phyloP scores from a whole-genome alignment of 2,329 filamentous ascomycete genomes.

The Fusarium proliferatum region DNA sequence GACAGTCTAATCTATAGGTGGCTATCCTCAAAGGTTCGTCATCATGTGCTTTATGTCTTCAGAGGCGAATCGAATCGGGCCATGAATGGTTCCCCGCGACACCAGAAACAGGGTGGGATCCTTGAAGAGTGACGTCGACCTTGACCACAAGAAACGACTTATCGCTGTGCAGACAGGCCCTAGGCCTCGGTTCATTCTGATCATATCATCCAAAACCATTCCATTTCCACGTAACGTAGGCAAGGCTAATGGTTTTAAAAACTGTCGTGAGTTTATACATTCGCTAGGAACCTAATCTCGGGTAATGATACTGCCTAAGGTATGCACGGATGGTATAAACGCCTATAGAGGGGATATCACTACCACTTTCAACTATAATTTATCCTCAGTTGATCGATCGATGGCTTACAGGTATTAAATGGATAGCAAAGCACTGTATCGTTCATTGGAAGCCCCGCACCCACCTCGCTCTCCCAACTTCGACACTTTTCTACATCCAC shows the following conservation, averaged over 20 bases:
- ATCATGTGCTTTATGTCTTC: conserved; percentile 35
- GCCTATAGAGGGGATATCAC: background rate
- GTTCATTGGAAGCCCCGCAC: background rate
- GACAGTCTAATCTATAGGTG: background rate
- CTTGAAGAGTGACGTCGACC: conserved; percentile 42
- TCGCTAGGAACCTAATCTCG: background rate
- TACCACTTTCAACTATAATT: background rate
- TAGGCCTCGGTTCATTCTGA: conserved; percentile 2
- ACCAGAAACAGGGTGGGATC: conserved; percentile 41
- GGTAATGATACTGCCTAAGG: too few relatives aligned
- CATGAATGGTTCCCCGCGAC: conserved; percentile 34
- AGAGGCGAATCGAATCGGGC: conserved; percentile 39
- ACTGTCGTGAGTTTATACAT: background rate
- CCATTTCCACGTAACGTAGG: background rate
- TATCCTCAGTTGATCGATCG: background rate
- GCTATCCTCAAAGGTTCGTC: conserved; percentile 30
- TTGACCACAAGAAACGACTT: conserved; percentile 6
- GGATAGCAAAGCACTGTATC: background rate
- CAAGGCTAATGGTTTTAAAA: background rate
- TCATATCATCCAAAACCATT: background rate
- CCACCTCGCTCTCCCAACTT: background rate
- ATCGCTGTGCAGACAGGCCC: background rate
- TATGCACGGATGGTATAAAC: background rate
- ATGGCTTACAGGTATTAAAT: background rate
- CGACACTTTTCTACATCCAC: background rate